These are phyloP conservation scores for Rhodotorula sp. DNA, from an alignment of 1,284 basidiomycete genomes.

Conservation along the genomic window DNA sequence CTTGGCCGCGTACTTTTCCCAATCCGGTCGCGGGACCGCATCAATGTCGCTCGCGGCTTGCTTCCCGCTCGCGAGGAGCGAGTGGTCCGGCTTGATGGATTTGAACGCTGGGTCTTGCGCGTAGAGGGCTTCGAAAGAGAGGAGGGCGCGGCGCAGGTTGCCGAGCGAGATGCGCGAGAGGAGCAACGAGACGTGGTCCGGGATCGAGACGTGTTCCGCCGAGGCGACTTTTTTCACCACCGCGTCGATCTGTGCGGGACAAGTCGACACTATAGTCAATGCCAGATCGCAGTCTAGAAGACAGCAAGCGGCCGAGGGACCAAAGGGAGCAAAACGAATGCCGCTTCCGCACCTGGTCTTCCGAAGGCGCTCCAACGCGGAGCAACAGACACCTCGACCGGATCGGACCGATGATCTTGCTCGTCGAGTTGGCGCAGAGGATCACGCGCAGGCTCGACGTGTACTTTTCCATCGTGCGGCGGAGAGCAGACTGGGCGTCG, in stretches of 20 bases:
- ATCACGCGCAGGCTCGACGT: conserved; percentile 97
- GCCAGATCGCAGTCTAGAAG: background rate
- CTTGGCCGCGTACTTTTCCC: conserved; percentile 96
- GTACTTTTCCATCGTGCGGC: conserved; percentile 99
- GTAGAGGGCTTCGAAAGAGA: conserved; percentile 91
- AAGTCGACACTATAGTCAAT: background rate
- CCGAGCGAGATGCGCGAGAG: conserved; percentile 81
- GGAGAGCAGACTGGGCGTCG: conserved; percentile 93
- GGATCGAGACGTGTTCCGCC: conserved; percentile 76
- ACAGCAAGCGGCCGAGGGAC: too few relatives aligned
- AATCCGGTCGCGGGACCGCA: conserved; percentile 88
- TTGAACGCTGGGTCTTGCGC: conserved; percentile 63
- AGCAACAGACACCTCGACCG: conserved; percentile 90
- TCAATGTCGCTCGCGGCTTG: conserved; percentile 65
- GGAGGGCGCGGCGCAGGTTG: conserved; percentile 89
- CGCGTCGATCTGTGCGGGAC: conserved; percentile 63
- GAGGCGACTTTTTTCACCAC: conserved; percentile 80
- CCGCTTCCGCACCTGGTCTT: conserved; percentile 62
- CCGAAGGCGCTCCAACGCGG: conserved; percentile 82
- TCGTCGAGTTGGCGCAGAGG: conserved; percentile 95
- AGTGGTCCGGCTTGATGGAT: conserved; percentile 38
- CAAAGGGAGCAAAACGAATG: background rate
- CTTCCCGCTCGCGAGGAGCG: conserved; percentile 34
- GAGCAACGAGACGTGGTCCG: conserved; percentile 66
- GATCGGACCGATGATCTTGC: conserved; percentile 95